Conservation (phyloP, 805 yeast species). For the Cyberlindnera samutprakarnensis region DNA sequence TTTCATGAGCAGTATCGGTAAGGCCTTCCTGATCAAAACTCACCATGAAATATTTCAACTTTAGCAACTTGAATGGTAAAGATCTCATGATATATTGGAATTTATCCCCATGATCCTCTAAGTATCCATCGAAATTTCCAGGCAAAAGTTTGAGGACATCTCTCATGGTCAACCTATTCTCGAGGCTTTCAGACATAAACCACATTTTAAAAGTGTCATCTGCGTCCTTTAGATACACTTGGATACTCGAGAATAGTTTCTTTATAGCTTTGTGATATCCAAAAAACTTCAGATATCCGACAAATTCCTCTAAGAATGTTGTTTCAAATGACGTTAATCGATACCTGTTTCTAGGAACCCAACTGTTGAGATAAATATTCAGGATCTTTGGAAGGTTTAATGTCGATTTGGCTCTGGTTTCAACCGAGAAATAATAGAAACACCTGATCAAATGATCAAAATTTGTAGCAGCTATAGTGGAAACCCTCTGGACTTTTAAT, state of each 20-base stretch:
- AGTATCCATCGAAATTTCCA: slow-evolving; percentile 2
- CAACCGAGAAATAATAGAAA: slow-evolving; percentile 26
- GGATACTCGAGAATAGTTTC: slow-evolving; percentile 8
- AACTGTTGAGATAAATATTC: slow-evolving; percentile 23
- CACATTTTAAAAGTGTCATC: too few relatives aligned
- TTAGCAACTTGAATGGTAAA: slow-evolving; percentile 8
- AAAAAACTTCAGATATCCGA: slow-evolving; percentile 15
- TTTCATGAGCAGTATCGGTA: slow-evolving; percentile 3
- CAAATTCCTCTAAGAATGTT: slow-evolving; percentile 11
- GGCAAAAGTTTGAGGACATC: slow-evolving; percentile 3
- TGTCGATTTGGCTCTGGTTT: slow-evolving; percentile 25
- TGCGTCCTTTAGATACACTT: too few relatives aligned
- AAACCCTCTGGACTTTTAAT: slow-evolving; percentile 6
- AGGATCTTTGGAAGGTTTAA: slow-evolving; percentile 25
- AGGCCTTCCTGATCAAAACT: slow-evolving; percentile 10
- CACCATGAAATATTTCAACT: slow-evolving; percentile 10
- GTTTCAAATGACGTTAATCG: slow-evolving; percentile 12
- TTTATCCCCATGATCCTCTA: background rate
- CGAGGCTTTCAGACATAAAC: too few relatives aligned
- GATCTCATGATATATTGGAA: slow-evolving; percentile 3
- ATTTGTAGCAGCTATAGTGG: slow-evolving; percentile 4
- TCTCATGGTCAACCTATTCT: too few relatives aligned
- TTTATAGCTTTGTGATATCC: slow-evolving; percentile 12
- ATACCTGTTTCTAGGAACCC: slow-evolving; percentile 20
- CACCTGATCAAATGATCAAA: slow-evolving; percentile 27